A percentile compares a stretch with the other conserved stretches of the same genome.
Conservation (phyloP, 1,284 basidiomycete species). For the Puccinia triticina region DNA sequence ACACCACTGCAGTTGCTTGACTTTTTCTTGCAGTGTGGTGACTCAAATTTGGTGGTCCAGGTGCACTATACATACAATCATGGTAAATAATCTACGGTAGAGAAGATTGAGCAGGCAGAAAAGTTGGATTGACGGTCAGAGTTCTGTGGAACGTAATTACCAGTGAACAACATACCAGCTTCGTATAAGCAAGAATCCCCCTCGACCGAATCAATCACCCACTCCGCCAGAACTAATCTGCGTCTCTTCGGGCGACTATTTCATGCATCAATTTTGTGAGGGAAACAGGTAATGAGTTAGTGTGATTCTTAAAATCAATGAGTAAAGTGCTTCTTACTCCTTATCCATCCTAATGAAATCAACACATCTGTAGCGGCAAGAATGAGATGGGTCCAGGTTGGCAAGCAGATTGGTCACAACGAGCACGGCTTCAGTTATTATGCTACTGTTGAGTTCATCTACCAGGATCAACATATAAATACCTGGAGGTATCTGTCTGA, state of each 20-base stretch:
- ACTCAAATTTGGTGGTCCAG: too few relatives aligned
- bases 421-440: background rate
- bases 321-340: background rate
- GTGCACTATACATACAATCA: too few relatives aligned
- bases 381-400: background rate
- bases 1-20: too few relatives aligned
- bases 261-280: background rate
- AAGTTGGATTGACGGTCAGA: too few relatives aligned
- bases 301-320: background rate
- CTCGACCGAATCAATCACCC: conserved; percentile 37
- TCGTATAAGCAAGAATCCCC: conserved; percentile 26
- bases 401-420: background rate
- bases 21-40: too few relatives aligned
- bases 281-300: background rate
- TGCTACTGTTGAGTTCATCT: background rate
- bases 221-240: conserved; percentile 31
- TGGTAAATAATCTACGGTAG: too few relatives aligned
- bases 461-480: background rate
- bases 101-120: too few relatives aligned
- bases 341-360: background rate
- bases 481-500: conserved; percentile 33
- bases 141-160: too few relatives aligned
- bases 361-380: conserved; percentile 23
- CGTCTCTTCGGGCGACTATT: conserved; percentile 35
- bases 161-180: conserved; percentile 25